Base-by-base conservation (phyloP, 331 rosid genomes). In the Malus hybrid region DNA sequence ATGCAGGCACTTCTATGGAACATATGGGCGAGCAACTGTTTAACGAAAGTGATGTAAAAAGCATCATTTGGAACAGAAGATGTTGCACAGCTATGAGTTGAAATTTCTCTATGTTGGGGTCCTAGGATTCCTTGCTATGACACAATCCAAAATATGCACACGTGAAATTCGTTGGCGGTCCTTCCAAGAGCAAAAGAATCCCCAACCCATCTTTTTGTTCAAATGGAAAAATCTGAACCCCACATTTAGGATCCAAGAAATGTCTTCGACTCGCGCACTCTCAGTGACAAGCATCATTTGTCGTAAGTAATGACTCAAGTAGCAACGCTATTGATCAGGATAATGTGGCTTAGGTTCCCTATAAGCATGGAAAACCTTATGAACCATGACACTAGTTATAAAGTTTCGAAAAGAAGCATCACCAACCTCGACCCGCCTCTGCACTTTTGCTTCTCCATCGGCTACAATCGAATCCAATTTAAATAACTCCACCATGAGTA, bases 401-500 rank as follows among this genome's bases (percentile, higher is more conserved):
- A 16, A 5, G 31, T 19, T 54, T 52, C 5, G 10, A 28, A 15
- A 54, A 34, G 34, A 36, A 24, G 20, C 56, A 6, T 73, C 61
- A 66, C 87, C 34, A 60, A 89, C 97, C 97, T 91, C 90, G 19
- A 75, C 67, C 73, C 86, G 73, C 73, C 93, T 85, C 54, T 83
- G 90, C 27, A 73, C 76, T 87, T 84, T 87, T 48, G 91, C 89
- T 82, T 91, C 91, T 28, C 90, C 91, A 34, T 86, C 79, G 61
- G 86, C 94, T 61, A 79, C 76, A 32, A 86, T 85, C 32, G 93
- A 70, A 39, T 91, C 97, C 69, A 91, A 61, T 78, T 89, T 88
- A 64, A 91, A 88, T 77, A 91, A 64, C 76, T 91, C 88, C 80
- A n/a, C 55, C 95, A 91, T 91, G 64, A 91, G 81, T 76, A 87